Evolutionary conservation across 257 asterid species (phyloP), one percentile per base, ranked within the genome.

Genomic region (Orobanche coerulescens): DNA sequence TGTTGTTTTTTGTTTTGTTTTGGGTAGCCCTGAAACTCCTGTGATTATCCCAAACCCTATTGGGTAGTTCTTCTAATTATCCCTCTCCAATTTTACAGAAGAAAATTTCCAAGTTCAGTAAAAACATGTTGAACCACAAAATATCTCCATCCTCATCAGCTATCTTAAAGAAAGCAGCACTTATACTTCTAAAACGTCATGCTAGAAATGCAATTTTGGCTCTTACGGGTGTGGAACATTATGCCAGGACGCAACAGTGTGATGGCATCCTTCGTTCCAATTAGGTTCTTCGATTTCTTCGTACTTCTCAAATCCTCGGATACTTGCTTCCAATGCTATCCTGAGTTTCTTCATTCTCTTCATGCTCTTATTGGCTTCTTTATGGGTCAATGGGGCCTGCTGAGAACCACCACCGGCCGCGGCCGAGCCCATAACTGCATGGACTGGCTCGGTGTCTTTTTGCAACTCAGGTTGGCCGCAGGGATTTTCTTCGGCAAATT

Each of bases 201-300:
- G 36, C 28, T 42, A 61, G 30, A 65, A 64, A 52, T 43, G 57
- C 22, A 46, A 40, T 40, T 24, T 43, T 23, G 43, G 58, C n/a
- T 59, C 94, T 73, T 84, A 92, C 95, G 98, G 98, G 59, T 85
- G 82, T 11, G 98, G 96, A 73, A 88, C 98, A 40, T 92, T 92
- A 74, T 92, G 98, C 98, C 98, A 92, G 44, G 95, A 81, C 34
- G 95, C 96, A 55, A 92, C 96, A 8, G 82, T 58, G 55, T 88
- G 98, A 73, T 78, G 87, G 47, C 94, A 81, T 65, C 80, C 94
- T 74, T 81, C 95, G 58, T 73, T 73, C 16, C 82, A 18, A 47
- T 63, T 61, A 7, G 82, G 72, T 76, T 82, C 91, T 66, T 81
- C 93, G 24, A 68, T 61, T 76, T 92, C 95, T 71, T 78, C 77